Evolutionary conservation across 306 rosid genomes (phyloP).

Genomic region (Lagenaria siceraria): DNA sequence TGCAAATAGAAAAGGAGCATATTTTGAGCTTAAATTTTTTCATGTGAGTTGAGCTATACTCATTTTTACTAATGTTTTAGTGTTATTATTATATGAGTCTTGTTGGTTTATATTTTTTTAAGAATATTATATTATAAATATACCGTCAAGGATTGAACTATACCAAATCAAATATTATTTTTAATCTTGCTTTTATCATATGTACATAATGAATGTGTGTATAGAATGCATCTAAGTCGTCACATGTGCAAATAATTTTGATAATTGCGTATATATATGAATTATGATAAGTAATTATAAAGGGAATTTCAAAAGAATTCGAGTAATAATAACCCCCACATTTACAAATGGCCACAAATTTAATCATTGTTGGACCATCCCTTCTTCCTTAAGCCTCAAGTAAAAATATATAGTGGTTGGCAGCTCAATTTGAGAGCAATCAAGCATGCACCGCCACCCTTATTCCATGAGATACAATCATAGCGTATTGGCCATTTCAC

Average conservation of each 20-base stretch:
- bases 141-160: not conserved
- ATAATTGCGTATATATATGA: not conserved
- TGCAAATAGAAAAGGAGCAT: too few relatives aligned
- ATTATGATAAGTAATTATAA: not conserved
- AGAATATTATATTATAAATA: not conserved
- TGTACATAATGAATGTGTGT: not conserved
- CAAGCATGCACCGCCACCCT: not conserved
- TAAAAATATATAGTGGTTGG: not conserved
- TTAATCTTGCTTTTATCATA: not conserved
- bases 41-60: too few relatives aligned
- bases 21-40: too few relatives aligned
- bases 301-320: not conserved
- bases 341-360: not conserved
- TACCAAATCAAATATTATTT: not conserved
- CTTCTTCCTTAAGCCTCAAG: not conserved
- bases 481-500: not conserved
- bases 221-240: not conserved
- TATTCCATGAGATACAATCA: not conserved
- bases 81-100: too few relatives aligned
- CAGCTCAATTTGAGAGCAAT: not conserved
- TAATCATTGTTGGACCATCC: not conserved
- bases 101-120: too few relatives aligned
- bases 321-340: not conserved
- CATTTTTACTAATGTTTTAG: too few relatives aligned
- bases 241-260: not conserved